These are phyloP conservation scores for Zygoascus flipseniorum DNA, from an alignment of 805 yeast genomes.

Conservation along the genomic window DNA sequence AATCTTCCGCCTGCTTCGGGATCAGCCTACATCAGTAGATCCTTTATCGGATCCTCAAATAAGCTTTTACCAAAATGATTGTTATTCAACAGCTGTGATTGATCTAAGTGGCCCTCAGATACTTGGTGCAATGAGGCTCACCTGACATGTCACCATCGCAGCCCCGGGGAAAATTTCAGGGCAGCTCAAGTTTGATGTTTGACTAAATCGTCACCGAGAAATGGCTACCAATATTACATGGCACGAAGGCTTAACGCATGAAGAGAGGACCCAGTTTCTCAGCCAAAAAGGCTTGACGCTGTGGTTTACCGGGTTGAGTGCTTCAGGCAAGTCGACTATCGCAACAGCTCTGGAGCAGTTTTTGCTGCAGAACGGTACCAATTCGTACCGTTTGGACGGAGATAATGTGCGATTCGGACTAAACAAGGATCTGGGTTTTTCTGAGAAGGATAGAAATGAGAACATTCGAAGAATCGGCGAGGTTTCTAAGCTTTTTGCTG, in stretches of 20 bases:
- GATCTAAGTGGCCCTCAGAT: too few species aligned
- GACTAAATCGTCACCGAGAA: conserved; percentile 9
- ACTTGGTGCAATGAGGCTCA: not conserved
- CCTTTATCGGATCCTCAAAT: too few species aligned
- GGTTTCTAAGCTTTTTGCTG: conserved; percentile 89
- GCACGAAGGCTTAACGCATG: conserved; percentile 84
- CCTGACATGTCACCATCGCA: not conserved
- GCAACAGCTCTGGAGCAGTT: conserved; percentile 90
- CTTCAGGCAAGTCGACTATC: conserved; percentile 86
- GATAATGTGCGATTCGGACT: conserved; percentile 92
- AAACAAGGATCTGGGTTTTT: conserved; percentile 90
- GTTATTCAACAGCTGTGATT: too few species aligned
- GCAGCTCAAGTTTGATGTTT: not conserved
- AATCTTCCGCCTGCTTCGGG: too few species aligned
- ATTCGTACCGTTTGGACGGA: conserved; percentile 82
- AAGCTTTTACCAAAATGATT: too few species aligned
- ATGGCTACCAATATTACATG: conserved; percentile 97
- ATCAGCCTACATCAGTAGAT: too few species aligned
- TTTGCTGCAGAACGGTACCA: conserved; percentile 57
- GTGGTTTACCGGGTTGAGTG: conserved; percentile 94
- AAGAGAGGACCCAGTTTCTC: conserved; percentile 62
- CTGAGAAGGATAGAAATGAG: conserved; percentile 86
- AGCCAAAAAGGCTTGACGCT: conserved; percentile 83
- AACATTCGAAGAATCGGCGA: conserved; percentile 92
- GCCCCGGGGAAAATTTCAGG: not conserved